phyloP scores from a whole-genome alignment of 2,329 filamentous ascomycete species.

The Akanthomyces muscarius region DNA sequence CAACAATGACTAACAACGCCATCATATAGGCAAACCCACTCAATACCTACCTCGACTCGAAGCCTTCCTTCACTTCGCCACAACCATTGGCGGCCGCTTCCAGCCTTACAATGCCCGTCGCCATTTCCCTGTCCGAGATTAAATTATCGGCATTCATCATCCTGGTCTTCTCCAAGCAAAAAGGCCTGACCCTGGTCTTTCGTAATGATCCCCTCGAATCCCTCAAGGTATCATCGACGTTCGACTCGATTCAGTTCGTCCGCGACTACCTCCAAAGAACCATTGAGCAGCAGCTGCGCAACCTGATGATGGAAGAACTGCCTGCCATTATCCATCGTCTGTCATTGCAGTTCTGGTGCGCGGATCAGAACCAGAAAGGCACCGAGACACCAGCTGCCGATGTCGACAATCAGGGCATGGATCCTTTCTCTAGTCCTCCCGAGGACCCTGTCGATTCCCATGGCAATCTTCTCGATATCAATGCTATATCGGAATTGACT shows the following conservation, averaged over 20 bases:
- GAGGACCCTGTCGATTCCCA: slow-evolving; percentile 77
- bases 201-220: slow-evolving; percentile 97
- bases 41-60: slow-evolving; percentile 90
- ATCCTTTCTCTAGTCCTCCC: slow-evolving; percentile 78
- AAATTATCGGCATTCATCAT: slow-evolving; percentile 97
- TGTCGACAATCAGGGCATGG: slow-evolving; percentile 59
- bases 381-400: slow-evolving; percentile 46
- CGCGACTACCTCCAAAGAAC: slow-evolving; percentile 94
- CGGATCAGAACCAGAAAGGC: slow-evolving; percentile 63
- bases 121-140: slow-evolving; percentile 94
- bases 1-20: slow-evolving; percentile 10
- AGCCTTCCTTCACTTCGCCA: slow-evolving; percentile 88
- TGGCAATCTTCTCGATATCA: slow-evolving; percentile 71
- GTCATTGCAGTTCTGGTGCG: slow-evolving; percentile 83
- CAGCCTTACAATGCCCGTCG: slow-evolving; percentile 92
- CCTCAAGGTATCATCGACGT: slow-evolving; percentile 96
- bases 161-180: slow-evolving; percentile 94
- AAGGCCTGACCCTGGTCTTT: slow-evolving; percentile 93
- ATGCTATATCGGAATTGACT: slow-evolving; percentile 70
- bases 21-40: slow-evolving; percentile 77
- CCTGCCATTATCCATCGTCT: slow-evolving; percentile 94
- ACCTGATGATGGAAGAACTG: slow-evolving; percentile 95
- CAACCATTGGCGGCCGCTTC: slow-evolving; percentile 87
- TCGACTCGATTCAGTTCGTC: slow-evolving; percentile 98
- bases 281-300: slow-evolving; percentile 88